Conservation (phyloP, 371 early-diverging fungal genomes). For the Syncephalastrum sp. region DNA sequence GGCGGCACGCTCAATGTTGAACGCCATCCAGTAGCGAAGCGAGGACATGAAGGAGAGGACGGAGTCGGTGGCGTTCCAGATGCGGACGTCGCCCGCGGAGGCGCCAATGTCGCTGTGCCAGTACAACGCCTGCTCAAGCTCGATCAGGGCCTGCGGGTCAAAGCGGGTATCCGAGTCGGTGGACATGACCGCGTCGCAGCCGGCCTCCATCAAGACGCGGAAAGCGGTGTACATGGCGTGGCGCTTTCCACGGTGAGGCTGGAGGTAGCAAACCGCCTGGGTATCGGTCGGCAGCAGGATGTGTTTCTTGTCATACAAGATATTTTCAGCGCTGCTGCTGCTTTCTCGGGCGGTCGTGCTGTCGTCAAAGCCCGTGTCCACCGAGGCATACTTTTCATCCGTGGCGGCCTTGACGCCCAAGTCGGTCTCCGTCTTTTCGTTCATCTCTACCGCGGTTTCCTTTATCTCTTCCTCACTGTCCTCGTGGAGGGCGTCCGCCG, state of each 20-base stretch:
- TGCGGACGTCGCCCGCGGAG: slow-evolving; percentile 65
- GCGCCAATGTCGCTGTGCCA: slow-evolving; percentile 58
- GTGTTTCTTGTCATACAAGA: neutral
- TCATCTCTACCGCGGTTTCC: too few species aligned
- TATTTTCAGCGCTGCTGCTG: neutral
- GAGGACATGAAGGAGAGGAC: slow-evolving; percentile 62
- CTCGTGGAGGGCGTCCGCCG: slow-evolving; percentile 10
- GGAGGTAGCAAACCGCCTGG: slow-evolving; percentile 51
- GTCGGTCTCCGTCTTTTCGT: too few species aligned
- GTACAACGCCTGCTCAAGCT: slow-evolving; percentile 51
- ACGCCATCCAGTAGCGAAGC: slow-evolving; percentile 69
- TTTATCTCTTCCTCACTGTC: too few species aligned
- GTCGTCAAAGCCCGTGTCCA: too few species aligned
- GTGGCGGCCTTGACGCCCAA: neutral
- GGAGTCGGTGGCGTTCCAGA: slow-evolving; percentile 54
- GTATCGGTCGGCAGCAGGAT: slow-evolving; percentile 37
- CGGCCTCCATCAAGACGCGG: slow-evolving; percentile 50
- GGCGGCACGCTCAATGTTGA: slow-evolving; percentile 68
- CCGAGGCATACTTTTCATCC: slow-evolving; percentile 3
- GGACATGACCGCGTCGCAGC: slow-evolving; percentile 58
- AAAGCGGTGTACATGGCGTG: slow-evolving; percentile 71
- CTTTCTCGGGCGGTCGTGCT: neutral
- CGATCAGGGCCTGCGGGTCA: slow-evolving; percentile 49
- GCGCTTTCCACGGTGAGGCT: slow-evolving; percentile 63
- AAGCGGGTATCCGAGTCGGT: slow-evolving; percentile 70